phyloP scores from a whole-genome alignment of 139 green algal genomes.

The Picocystis salinarum region DNA sequence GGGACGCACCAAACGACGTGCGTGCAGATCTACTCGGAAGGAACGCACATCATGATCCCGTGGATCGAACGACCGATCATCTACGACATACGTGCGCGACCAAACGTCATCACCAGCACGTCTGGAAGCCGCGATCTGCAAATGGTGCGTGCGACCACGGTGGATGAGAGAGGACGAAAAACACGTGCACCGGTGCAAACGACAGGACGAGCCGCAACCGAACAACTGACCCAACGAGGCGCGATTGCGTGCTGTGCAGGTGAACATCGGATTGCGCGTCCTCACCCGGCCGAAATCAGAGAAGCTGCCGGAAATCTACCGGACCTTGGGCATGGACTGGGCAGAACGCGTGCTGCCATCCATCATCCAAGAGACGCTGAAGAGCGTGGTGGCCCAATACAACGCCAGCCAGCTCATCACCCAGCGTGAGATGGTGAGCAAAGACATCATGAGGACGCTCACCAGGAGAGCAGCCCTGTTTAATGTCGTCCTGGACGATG shows the following conservation, averaged over 20 bases:
- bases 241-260: slow-evolving; percentile 21
- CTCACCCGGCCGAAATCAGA: slow-evolving; percentile 72
- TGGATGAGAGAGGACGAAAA: no score
- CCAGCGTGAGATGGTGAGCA: slow-evolving; percentile 74
- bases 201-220: no score
- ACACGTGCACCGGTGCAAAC: no score
- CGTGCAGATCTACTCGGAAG: slow-evolving; percentile 80
- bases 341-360: slow-evolving; percentile 88
- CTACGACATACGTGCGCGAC: slow-evolving; percentile 86
- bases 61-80: slow-evolving; percentile 94
- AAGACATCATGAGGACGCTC: slow-evolving; percentile 83
- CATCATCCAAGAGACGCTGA: slow-evolving; percentile 94
- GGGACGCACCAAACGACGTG: neutral
- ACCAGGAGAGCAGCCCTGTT: slow-evolving; percentile 73
- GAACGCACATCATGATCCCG: slow-evolving; percentile 93
- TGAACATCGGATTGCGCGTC: slow-evolving; percentile 93
- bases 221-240: neutral
- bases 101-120: slow-evolving; percentile 75
- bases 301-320: slow-evolving; percentile 80
- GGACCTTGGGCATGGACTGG: slow-evolving; percentile 76
- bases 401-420: slow-evolving; percentile 96
- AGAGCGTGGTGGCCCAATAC: slow-evolving; percentile 95
- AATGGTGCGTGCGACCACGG: slow-evolving; percentile 50
- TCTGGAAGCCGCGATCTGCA: slow-evolving; percentile 87
- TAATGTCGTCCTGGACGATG: slow-evolving; percentile 94